Base-by-base conservation (phyloP, 768 basidiomycete species). In the Auriculariales sp. region DNA sequence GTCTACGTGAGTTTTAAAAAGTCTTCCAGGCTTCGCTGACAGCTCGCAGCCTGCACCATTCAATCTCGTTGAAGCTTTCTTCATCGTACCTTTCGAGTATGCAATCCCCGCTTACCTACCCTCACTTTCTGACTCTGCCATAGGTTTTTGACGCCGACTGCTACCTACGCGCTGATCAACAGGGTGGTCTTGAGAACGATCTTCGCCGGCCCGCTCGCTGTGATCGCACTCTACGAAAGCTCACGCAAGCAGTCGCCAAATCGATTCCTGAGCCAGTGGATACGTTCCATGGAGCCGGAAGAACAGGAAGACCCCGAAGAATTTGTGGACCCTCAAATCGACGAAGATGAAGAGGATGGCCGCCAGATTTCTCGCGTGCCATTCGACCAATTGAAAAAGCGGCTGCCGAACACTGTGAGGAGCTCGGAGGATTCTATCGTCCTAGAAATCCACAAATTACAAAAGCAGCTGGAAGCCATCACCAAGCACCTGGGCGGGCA, bases 11-110 rank as follows among this genome's bases (percentile, higher is more conserved):
- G 19, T 22, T 24, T 10, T 36, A 6, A 6, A 5, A 7, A 6
- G n/a, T n/a, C n/a, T n/a, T n/a, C n/a, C n/a, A n/a, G n/a, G n/a
- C n/a, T 7, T 25, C n/a, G 17, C 12, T 46, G 19, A 50, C 35
- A 57, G 59, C 12, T 86, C 69, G 58, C 93, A 91, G 62, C 89
- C 90, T 28, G 86, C 92, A 0, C 93, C 93, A 1, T 93, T 94
- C 71, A 95, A 94, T 62, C 67, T 95, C 25, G 66, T 93, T 53
- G 93, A 97, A 64, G 68, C 71, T 1, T 61, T 90, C 59, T 66
- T 94, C 27, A 68, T 94, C 51, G 86, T 80, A 2, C 93, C 93
- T 15, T 71, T 89, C 46, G 92, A 94, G 90, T 94, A 57, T 58
- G 85, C 48, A 44, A 15, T 35, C 39, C 9, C 36, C 32, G 42